Base-by-base conservation (phyloP, 805 yeast species). In the Lipomyces japonicus region DNA sequence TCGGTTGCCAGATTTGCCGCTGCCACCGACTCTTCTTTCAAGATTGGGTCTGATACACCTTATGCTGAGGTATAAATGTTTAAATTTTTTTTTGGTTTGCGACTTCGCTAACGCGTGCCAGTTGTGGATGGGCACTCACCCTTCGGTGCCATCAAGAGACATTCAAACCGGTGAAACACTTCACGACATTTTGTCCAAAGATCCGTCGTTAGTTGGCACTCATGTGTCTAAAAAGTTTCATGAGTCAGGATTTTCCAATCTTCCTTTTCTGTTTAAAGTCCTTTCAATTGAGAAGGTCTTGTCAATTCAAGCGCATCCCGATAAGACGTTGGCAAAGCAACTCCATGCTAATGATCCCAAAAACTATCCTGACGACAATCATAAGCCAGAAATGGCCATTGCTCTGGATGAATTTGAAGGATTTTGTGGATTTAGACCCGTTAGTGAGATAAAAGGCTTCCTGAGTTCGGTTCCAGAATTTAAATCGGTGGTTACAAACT, bases 331-430 rank as follows among this genome's bases (percentile, higher is more conserved):
- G 51, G 98, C 85, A 34, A 80, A 76, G 41, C 79, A 79, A 57
- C 75, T 93, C 62, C 95, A 85, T 64, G 76, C 77, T 16, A 70
- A 75, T 25, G 97, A 93, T 71, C 97, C 98, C 49, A 80, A 81
- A 63, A 86, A 93, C 71, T 93, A 93, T 68, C 57, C 97, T 2
- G 98, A 93, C 71, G 95, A 84, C 68, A 93, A 93, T 74, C 98
- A 93, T 72, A 93, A 93, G 74, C 98, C 98, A n/a, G 98, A 93
- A 70, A 93, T 93, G 98, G 97, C 98, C 44, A 80, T 93, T 64
- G 98, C 98, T 6, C 82, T 93, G 46, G 90, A 97, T 21, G 86
- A 80, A 53, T 93, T 93, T 63, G 97, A 93, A 73, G 97, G 97
- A 0, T 91, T 93, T 71, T 93, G 98, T 71, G 98, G 98, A 0